Evolutionary conservation across 768 basidiomycete genomes (phyloP), one percentile per base, ranked within the genome.

Genomic region (Suillus ampliporus): DNA sequence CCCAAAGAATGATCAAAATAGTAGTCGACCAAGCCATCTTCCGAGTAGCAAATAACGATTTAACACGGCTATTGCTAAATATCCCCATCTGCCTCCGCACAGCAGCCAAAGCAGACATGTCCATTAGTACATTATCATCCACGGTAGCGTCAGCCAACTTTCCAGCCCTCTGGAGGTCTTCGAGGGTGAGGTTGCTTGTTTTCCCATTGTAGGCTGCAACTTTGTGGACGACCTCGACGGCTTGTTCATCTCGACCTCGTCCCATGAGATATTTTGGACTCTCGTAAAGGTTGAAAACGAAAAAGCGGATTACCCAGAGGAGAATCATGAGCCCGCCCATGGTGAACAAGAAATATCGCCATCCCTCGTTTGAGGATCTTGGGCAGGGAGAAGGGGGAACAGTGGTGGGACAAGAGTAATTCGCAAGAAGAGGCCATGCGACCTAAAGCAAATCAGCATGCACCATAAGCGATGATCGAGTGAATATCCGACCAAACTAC

Each of bases 221-320:
- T 34, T 79, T 78, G 60, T 88, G 86, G 21, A 92, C 76, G 57
- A 89, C 76, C 21, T 83, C 82, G 5, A 90, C 86, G 0, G 89
- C 91, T 21, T 82, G 76, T 23, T 80, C 82, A 64, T 90, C 89
- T 43, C 76, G 73, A 11, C 90, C 90, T 63, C 86, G 83, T 9
- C 88, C 86, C 80, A 91, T 87, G 47, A 90, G 83, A 70, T 83
- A 92, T 64, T 89, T 87, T 1, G 90, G 91, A 63, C 86, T 87
- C 71, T 92, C 89, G 61, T 86, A 79, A 9, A 92, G 79, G 53
- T 81, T 76, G 79, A 93, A 92, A 46, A 85, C 71, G 74, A 89
- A 84, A 77, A 89, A 88, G 26, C 89, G 87, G 28, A 89, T 71
- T 13, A 78, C 65, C 79, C 84, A 90, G 47, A 90, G 77, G 44